These are phyloP conservation scores for Vitis rupestris DNA, from an alignment of 164 flowering plant genomes.

Conservation along the genomic window DNA sequence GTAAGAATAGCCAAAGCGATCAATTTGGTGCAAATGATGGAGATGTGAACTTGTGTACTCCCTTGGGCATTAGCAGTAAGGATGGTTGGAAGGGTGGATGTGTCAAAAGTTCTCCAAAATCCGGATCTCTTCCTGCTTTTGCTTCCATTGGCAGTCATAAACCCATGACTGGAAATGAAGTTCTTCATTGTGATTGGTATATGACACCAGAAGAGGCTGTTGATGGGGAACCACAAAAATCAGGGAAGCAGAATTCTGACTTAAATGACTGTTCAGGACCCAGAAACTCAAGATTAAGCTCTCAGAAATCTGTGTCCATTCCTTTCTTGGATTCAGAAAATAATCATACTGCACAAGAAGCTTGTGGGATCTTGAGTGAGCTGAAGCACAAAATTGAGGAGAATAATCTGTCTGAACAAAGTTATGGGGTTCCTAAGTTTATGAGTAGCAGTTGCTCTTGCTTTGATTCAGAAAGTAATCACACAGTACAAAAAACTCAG, in stretches of 20 bases:
- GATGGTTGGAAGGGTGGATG: constrained; percentile 6
- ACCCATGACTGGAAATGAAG: background rate
- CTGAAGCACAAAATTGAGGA: background rate
- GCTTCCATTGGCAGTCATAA: constrained; percentile 4
- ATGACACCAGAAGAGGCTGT: constrained; percentile 6
- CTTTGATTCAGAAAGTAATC: background rate
- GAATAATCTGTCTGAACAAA: constrained; percentile 3
- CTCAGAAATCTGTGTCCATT: background rate
- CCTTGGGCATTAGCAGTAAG: constrained; percentile 6
- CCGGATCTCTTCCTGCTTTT: constrained; percentile 1
- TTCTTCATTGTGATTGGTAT: background rate
- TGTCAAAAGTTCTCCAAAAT: background rate
- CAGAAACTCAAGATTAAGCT: constrained; percentile 4
- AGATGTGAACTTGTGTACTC: background rate
- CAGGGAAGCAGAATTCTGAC: constrained; percentile 2
- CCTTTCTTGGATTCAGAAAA: background rate
- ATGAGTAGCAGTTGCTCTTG: background rate
- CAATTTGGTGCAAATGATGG: background rate
- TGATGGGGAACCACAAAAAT: background rate
- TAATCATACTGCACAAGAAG: background rate
- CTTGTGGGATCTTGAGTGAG: background rate
- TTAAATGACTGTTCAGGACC: constrained; percentile 1
- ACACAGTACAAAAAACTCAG: background rate
- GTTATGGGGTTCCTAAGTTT: background rate
- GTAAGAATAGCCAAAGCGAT: constrained; percentile 1